Evolutionary conservation across 257 asterid genomes (phyloP).

Genomic region (Orobanche coerulescens): DNA sequence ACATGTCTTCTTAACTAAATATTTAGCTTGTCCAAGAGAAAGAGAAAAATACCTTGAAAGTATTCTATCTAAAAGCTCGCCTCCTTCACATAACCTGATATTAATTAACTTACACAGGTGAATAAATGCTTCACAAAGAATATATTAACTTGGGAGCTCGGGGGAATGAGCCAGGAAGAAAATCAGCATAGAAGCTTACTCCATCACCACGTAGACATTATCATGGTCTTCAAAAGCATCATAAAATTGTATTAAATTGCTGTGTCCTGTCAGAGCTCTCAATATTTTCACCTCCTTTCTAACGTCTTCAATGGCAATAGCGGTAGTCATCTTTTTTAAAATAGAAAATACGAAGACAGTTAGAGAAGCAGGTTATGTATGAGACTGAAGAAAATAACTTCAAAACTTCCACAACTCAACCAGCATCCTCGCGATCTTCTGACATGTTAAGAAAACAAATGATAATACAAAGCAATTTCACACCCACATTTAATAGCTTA

Average conservation of each 20-base stretch:
- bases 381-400: too few species aligned
- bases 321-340: constrained; percentile 60
- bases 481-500: too few species aligned
- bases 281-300: constrained; percentile 89
- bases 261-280: constrained; percentile 81
- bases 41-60: constrained; percentile 50
- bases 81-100: constrained; percentile 86
- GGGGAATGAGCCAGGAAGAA: background rate
- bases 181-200: constrained; percentile 41
- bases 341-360: background rate
- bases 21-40: background rate
- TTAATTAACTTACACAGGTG: constrained; percentile 9
- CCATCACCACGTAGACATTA: constrained; percentile 82
- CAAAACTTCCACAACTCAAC: too few species aligned
- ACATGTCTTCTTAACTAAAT: background rate
- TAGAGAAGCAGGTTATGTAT: background rate
- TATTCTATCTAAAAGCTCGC: constrained; percentile 84
- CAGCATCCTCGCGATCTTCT: too few species aligned
- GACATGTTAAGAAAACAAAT: too few species aligned
- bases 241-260: constrained; percentile 58
- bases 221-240: constrained; percentile 76
- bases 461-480: too few species aligned
- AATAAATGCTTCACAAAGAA: constrained; percentile 16
- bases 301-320: constrained; percentile 87
- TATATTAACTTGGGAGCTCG: background rate